Percentiles rank a stretch among this genome's conserved stretches.
Conservation (phyloP, 2,329 filamentous ascomycete genomes). For the Arthrobotrys sphaeroides region DNA sequence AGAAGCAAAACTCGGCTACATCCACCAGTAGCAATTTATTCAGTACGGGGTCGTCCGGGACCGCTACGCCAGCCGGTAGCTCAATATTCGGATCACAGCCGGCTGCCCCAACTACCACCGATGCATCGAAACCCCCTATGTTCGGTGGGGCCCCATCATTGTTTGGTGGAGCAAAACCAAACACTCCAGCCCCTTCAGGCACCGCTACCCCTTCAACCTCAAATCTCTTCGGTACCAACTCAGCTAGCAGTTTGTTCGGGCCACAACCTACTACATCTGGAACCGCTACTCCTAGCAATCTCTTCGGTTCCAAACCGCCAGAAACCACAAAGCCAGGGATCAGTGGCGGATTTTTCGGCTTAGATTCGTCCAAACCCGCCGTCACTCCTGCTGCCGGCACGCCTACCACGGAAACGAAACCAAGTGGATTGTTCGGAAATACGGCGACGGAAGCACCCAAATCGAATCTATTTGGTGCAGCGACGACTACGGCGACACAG, state of each 20-base stretch:
- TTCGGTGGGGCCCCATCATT: background rate
- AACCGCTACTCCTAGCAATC: constrained; percentile 50
- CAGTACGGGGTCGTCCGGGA: constrained; percentile 25
- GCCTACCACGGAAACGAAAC: constrained; percentile 54
- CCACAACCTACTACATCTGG: constrained; percentile 51
- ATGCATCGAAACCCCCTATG: constrained; percentile 28
- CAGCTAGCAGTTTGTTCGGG: constrained; percentile 3
- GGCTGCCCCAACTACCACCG: background rate
- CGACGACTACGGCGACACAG: constrained; percentile 5
- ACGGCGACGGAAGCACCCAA: constrained; percentile 56
- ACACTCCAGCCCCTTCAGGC: constrained; percentile 31
- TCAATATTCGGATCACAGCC: constrained; percentile 32
- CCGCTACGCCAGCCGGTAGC: constrained; percentile 26
- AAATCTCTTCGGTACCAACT: constrained; percentile 13
- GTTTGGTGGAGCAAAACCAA: constrained; percentile 15
- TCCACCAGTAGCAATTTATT: constrained; percentile 15
- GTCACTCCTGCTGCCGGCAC: constrained; percentile 47
- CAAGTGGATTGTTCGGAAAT: constrained; percentile 58
- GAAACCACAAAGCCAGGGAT: constrained; percentile 59
- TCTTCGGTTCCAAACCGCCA: constrained; percentile 57
- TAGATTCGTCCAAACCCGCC: constrained; percentile 53
- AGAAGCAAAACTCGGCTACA: constrained; percentile 3
- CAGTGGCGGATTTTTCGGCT: constrained; percentile 61
- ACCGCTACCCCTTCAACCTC: constrained; percentile 29
- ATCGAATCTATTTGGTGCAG: constrained; percentile 29